Conservation (phyloP, 768 basidiomycete genomes). For the Tubosaeta sp. region DNA sequence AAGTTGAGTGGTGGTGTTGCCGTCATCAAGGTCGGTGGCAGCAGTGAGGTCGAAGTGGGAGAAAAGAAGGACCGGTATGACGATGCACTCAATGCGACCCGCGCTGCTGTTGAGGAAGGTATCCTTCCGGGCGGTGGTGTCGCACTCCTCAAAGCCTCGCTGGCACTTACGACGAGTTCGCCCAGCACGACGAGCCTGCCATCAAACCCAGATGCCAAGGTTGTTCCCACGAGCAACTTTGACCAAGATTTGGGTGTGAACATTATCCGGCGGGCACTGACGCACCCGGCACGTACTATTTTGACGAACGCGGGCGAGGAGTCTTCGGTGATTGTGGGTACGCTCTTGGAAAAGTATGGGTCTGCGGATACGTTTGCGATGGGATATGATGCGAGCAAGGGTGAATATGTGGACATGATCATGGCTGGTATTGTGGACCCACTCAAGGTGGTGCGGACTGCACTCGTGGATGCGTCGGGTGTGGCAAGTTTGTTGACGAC, state of each 20-base stretch:
- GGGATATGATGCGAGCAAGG: conserved; percentile 91
- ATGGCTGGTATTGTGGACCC: conserved; percentile 93
- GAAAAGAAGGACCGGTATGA: conserved; percentile 99
- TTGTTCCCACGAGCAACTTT: conserved; percentile 84
- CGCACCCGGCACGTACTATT: conserved; percentile 82
- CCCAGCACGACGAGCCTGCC: conserved; percentile 45
- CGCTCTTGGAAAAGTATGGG: conserved; percentile 67
- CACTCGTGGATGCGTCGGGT: conserved; percentile 86
- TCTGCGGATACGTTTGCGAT: conserved; percentile 71
- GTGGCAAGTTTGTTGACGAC: conserved; percentile 94
- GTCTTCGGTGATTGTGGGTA: conserved; percentile 87
- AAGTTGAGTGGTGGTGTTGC: conserved; percentile 96
- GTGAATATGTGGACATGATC: conserved; percentile 95
- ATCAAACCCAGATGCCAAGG: conserved; percentile 52
- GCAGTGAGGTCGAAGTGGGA: conserved; percentile 91
- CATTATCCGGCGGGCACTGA: conserved; percentile 85
- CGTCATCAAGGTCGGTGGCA: conserved; percentile 96
- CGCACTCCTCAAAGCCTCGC: conserved; percentile 82
- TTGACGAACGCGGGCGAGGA: conserved; percentile 94
- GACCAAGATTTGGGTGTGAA: conserved; percentile 95
- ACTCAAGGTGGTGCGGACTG: conserved; percentile 91
- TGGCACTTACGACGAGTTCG: conserved; percentile 57
- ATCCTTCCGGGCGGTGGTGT: conserved; percentile 97
- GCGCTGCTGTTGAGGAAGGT: conserved; percentile 97
- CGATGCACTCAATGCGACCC: conserved; percentile 95